Percentiles rank a stretch among this genome's conserved stretches.
phyloP scores from a whole-genome alignment of 495 filamentous ascomycete genomes.

The Hypoxylon fragiforme region DNA sequence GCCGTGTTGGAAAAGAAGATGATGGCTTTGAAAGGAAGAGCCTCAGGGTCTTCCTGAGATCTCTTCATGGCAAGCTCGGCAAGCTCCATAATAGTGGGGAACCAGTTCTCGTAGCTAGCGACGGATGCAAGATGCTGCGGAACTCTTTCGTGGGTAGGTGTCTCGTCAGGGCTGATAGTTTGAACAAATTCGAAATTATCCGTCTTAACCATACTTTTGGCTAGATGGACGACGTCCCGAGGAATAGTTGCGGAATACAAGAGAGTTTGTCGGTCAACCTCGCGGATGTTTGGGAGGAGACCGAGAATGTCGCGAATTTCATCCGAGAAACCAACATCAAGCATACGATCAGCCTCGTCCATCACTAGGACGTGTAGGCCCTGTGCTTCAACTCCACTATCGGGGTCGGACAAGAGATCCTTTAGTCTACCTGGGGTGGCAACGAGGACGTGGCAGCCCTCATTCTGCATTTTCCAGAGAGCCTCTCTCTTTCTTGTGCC shows the following conservation, averaged over 20 bases:
- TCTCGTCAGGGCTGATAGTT: conserved; percentile 78
- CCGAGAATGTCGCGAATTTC: conserved; percentile 73
- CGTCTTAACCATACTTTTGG: conserved; percentile 55
- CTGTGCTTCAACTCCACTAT: conserved; percentile 68
- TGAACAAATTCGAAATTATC: conserved; percentile 77
- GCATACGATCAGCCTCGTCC: conserved; percentile 90
- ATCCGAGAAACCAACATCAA: conserved; percentile 85
- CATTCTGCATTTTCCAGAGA: conserved; percentile 61
- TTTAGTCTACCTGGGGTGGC: conserved; percentile 88
- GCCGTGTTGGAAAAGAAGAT: conserved; percentile 83
- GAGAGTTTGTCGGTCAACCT: conserved; percentile 78
- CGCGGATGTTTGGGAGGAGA: conserved; percentile 61
- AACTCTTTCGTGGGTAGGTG: conserved; percentile 79
- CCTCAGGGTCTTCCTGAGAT: conserved; percentile 36
- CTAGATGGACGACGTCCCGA: conserved; percentile 76
- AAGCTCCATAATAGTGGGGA: conserved; percentile 78
- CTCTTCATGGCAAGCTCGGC: conserved; percentile 56
- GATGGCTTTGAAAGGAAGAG: conserved; percentile 86
- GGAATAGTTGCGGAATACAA: conserved; percentile 94
- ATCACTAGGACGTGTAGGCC: conserved; percentile 79
- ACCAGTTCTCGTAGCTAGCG: conserved; percentile 70
- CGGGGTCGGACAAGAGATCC: conserved; percentile 76
- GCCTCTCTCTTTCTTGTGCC: conserved; percentile 72
- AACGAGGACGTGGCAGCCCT: conserved; percentile 88
- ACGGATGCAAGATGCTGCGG: conserved; percentile 73